Evolutionary conservation across 306 rosid genomes (phyloP).

Genomic region (Gillenia trifoliata): DNA sequence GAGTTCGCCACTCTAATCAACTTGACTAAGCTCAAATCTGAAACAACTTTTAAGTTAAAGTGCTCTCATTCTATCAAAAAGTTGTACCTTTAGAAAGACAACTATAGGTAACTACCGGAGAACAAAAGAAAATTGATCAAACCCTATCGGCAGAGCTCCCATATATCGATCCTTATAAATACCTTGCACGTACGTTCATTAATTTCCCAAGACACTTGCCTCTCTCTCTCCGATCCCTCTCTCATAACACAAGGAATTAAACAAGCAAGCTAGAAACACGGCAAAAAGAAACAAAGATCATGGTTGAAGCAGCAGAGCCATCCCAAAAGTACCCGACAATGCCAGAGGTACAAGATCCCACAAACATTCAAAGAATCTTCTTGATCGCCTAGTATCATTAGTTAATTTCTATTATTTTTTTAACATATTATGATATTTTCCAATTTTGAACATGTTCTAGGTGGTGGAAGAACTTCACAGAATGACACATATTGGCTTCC

Average conservation of each 20-base stretch:
- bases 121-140: not conserved
- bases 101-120: not conserved
- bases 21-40: not conserved
- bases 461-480: conserved; percentile 65
- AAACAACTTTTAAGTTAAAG: not conserved
- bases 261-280: conserved; percentile 2
- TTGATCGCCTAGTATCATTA: not conserved
- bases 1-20: not conserved
- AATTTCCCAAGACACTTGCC: conserved; percentile 7
- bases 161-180: conserved; percentile 21
- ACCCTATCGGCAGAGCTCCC: conserved; percentile 9
- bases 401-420: not conserved
- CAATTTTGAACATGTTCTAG: conserved; percentile 22
- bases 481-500: conserved; percentile 61
- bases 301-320: conserved; percentile 33
- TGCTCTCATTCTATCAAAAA: not conserved
- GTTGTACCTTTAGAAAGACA: not conserved
- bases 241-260: not conserved
- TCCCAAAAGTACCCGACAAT: conserved; percentile 42
- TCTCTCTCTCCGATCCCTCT: conserved; percentile 21
- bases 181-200: conserved; percentile 10
- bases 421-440: not conserved
- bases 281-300: conserved; percentile 18
- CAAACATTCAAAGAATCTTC: conserved; percentile 20
- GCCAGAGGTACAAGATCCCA: conserved; percentile 51